phyloP scores from a whole-genome alignment of 2,329 filamentous ascomycete genomes.

The Neurospora sp. region DNA sequence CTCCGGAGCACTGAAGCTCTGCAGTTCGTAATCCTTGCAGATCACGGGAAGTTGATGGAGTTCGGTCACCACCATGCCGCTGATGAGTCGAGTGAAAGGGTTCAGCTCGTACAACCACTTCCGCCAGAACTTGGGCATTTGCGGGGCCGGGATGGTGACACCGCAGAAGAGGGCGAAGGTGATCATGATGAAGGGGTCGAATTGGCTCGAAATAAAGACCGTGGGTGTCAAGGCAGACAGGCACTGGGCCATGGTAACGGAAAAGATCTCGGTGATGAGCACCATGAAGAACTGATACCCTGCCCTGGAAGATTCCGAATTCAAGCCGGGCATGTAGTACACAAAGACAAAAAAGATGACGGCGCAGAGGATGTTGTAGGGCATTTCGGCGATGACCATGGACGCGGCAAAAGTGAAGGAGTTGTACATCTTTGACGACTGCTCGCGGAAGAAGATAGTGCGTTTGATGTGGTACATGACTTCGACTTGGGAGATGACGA shows the following conservation, averaged over 20 bases:
- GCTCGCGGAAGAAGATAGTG: slow-evolving; percentile 77
- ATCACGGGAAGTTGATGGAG: slow-evolving; percentile 55
- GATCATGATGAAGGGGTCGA: slow-evolving; percentile 77
- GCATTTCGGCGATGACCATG: slow-evolving; percentile 75
- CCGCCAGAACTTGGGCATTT: slow-evolving; percentile 72
- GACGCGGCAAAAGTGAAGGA: slow-evolving; percentile 67
- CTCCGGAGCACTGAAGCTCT: slow-evolving; percentile 56
- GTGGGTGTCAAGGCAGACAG: slow-evolving; percentile 69
- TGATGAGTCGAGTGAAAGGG: slow-evolving; percentile 73
- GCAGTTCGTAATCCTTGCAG: slow-evolving; percentile 54
- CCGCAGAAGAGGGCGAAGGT: slow-evolving; percentile 81
- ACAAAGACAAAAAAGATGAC: slow-evolving; percentile 73
- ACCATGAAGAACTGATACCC: slow-evolving; percentile 85
- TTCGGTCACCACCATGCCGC: slow-evolving; percentile 70
- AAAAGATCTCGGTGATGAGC: slow-evolving; percentile 74
- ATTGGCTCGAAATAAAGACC: slow-evolving; percentile 62
- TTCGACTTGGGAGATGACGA: slow-evolving; percentile 78
- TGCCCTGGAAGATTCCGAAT: slow-evolving; percentile 51
- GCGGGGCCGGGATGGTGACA: slow-evolving; percentile 68
- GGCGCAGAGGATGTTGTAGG: slow-evolving; percentile 72
- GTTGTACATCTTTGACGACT: slow-evolving; percentile 78
- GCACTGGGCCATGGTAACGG: slow-evolving; percentile 68
- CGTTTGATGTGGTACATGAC: slow-evolving; percentile 74
- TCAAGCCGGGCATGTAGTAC: slow-evolving; percentile 77
- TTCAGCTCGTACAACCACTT: slow-evolving; percentile 75